Conservation (phyloP, 225 moss, liverwort and hornwort species). For the Climacium dendroides region DNA sequence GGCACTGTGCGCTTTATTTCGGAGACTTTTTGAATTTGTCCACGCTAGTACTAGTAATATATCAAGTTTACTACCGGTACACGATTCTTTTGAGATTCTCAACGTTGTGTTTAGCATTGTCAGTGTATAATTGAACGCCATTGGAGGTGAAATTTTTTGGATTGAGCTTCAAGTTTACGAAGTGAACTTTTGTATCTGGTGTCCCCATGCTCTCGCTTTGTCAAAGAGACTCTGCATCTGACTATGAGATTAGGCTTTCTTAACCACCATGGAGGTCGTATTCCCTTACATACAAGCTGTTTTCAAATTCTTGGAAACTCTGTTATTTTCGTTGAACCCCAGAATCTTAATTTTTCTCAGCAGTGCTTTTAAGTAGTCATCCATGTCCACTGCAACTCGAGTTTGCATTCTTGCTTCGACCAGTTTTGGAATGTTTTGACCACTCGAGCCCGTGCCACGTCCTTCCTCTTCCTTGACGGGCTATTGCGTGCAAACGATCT, state of each 20-base stretch:
- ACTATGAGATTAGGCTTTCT: neutral
- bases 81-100: neutral
- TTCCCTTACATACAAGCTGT: neutral
- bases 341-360: neutral
- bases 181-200: neutral
- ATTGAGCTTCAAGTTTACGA: neutral
- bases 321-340: neutral
- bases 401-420: neutral
- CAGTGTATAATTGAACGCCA: neutral
- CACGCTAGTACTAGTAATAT: neutral
- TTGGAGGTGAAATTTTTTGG: neutral
- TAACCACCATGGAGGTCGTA: neutral
- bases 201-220: neutral
- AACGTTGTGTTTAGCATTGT: neutral
- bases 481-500: neutral
- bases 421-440: neutral
- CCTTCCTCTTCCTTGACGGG: neutral
- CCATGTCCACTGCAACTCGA: neutral
- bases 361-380: neutral
- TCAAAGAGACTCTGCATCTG: neutral
- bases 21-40: neutral
- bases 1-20: neutral
- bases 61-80: neutral
- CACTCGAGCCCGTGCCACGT: neutral
- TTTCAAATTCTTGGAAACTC: neutral